Evolutionary conservation across 2,329 filamentous ascomycete genomes (phyloP), one percentile per base, ranked within the genome.

Genomic region (Aspergillus fischeri): DNA sequence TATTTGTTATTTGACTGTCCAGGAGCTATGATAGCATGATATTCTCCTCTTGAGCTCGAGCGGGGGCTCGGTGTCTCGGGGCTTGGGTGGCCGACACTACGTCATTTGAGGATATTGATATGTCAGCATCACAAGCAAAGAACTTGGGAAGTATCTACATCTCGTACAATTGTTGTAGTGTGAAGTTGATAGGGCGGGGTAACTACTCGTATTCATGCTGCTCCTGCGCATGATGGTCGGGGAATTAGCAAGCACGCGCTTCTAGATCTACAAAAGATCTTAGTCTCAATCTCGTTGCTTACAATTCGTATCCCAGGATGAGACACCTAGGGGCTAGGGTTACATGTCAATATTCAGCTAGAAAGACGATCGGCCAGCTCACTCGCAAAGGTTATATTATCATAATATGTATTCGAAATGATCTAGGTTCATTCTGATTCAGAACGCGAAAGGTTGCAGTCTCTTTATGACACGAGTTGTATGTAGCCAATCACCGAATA

Each of bases 401-500:
- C 32, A 38, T 38, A 3, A 17, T 6, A 17, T 38, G 32, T 35
- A n/a, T 17, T 38, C 2, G 14, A 17, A 38, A 17, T 3, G 32
- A 17, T 17, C 32, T 38, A 38, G 32, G 3, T 17, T 7, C 32
- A 38, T 7, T 38, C 14, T 38, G 32, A 38, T 38, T 38, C 32
- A 38, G 14, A 38, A 38, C 32, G 14, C 32, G 14, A 7, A 38
- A 17, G 14, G 32, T 17, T 38, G 32, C 14, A 17, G 32, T 38
- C 32, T 38, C 32, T 32, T 32, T 38, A 17, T 8, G 5, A 45
- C 21, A 11, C 42, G 32, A 35, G 4, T 17, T 35, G 32, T 35
- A 14, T 17, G 32, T 17, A 17, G 11, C 11, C 32, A 53, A 49
- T 58, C 52, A 66, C n/a, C 56, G 61, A 48, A 60, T 59, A n/a